Conservation (phyloP, 2,329 filamentous ascomycete genomes). For the Apiospora malaysiana region DNA sequence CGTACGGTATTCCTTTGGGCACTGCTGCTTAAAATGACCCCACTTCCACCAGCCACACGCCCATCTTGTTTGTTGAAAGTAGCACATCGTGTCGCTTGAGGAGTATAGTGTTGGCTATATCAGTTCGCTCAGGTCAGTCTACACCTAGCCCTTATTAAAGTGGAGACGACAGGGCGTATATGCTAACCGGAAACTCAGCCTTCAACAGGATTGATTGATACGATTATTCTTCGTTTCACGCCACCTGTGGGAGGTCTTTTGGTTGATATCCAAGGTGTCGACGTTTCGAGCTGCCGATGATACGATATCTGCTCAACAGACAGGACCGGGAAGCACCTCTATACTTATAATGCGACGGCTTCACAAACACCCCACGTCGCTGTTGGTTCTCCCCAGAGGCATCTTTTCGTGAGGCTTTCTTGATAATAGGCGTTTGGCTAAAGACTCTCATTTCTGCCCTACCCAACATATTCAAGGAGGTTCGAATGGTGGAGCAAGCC, state of each 20-base stretch:
- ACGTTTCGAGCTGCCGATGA: not conserved
- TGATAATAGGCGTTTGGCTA: constrained; percentile 3
- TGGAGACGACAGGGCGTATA: not conserved
- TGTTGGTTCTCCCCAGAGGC: constrained; percentile 9
- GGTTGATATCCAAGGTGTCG: not conserved
- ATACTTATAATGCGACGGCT: constrained; percentile 10
- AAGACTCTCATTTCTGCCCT: not conserved
- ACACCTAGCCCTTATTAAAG: not conserved
- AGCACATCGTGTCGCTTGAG: constrained; percentile 72
- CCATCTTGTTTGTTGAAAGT: constrained; percentile 90
- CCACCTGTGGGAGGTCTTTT: not conserved
- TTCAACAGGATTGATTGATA: not conserved
- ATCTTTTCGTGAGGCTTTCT: constrained; percentile 11
- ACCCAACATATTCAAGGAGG: not conserved
- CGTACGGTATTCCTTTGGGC: constrained; percentile 92
- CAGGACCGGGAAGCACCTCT: not conserved
- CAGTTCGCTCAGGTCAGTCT: not conserved
- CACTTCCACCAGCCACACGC: constrained; percentile 91
- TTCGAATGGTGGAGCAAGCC: not conserved
- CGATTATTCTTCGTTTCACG: not conserved
- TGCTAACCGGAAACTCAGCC: not conserved
- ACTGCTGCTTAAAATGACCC: constrained; percentile 91
- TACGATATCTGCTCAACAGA: not conserved
- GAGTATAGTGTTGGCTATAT: not conserved
- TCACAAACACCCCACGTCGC: constrained; percentile 11